Percentiles rank a stretch among this genome's conserved stretches.
phyloP scores from a whole-genome alignment of 352 stramenopile species.

The Pythium rhizo-oryzae region DNA sequence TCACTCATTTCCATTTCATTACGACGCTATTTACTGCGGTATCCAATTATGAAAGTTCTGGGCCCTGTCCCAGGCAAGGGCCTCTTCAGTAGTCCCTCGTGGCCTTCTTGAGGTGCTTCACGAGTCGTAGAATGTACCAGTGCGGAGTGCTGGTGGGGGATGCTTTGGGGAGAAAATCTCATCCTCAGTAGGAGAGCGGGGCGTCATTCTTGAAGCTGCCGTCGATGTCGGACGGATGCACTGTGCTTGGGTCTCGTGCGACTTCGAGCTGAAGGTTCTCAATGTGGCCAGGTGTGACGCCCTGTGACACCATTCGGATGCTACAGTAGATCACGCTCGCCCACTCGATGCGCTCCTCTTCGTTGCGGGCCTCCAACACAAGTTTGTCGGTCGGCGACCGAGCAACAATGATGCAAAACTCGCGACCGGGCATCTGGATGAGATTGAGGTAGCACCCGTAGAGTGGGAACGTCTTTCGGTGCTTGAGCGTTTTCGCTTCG shows the following conservation, averaged over 20 bases:
- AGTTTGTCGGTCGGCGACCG: slow-evolving; percentile 87
- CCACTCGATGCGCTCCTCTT: slow-evolving; percentile 88
- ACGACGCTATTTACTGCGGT: slow-evolving; percentile 2
- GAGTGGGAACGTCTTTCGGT: slow-evolving; percentile 84
- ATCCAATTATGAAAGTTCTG: neutral
- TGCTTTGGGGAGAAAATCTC: neutral
- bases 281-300: slow-evolving; percentile 82
- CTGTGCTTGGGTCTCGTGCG: slow-evolving; percentile 14
- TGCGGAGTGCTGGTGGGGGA: neutral
- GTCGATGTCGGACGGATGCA: slow-evolving; percentile 15
- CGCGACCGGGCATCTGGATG: slow-evolving; percentile 66
- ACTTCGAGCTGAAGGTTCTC: slow-evolving; percentile 73
- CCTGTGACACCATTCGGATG: slow-evolving; percentile 87
- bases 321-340: slow-evolving; percentile 87
- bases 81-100: neutral
- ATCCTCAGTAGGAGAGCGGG: slow-evolving; percentile 3
- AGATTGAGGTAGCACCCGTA: slow-evolving; percentile 87
- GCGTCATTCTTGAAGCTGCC: slow-evolving; percentile 25
- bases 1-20: neutral
- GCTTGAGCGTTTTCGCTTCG: slow-evolving; percentile 58
- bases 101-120: neutral
- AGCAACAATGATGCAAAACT: slow-evolving; percentile 82
- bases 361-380: slow-evolving; percentile 64
- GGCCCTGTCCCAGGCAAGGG: neutral
- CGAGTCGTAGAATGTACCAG: slow-evolving; percentile 16